Base-by-base conservation (phyloP, 2,329 filamentous ascomycete species). In the Hymenoscyphus occultus region DNA sequence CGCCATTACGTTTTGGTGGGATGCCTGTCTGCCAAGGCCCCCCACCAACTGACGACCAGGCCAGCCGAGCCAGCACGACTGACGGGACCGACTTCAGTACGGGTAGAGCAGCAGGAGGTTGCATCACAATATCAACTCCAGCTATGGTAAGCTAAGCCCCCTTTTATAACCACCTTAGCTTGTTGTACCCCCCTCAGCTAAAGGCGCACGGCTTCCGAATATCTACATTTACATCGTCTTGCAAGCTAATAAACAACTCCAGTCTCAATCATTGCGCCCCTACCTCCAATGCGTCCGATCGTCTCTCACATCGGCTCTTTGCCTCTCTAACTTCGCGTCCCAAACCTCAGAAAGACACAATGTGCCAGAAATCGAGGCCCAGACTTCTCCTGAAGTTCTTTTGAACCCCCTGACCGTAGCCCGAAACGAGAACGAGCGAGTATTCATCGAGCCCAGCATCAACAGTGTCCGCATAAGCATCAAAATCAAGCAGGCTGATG, bases 401-500 rank as follows among this genome's bases (percentile, higher is more conserved):
- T 84, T 99, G 67, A 96, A 95, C 75, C 93, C 94, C 19, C 82
- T 99, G 69, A 93, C 90, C 35, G 88, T 99, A 72, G 90, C 94
- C 69, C 89, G 95, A 70, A 99, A 99, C 80, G 93, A 98, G 80
- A 96, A 97, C 78, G 95, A 99, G 84, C 89, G 91, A 73, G 94
- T 99, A 71, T 83, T 97, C 67, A 96, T 98, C 76, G 94, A 98
- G 81, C 93, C 95, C 62, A 95, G 91, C 78, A 90, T 98, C 81
- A 99, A 99, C 85, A 96, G 91, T 72, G 91, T 99, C 72, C 90
- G 95, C 72, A 91, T 99, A 75, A 97, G 92, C 85, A 96, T 99
- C 82, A 92, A 94, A 83, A 97, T 99, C 80, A 99, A 99, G 82
- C 95, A 99, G 83, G 95, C 95, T 68, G 95, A 99, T 78, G 95